Conservation (phyloP, 176 grass and related monocot species). For the Aegilops umbellulata region DNA sequence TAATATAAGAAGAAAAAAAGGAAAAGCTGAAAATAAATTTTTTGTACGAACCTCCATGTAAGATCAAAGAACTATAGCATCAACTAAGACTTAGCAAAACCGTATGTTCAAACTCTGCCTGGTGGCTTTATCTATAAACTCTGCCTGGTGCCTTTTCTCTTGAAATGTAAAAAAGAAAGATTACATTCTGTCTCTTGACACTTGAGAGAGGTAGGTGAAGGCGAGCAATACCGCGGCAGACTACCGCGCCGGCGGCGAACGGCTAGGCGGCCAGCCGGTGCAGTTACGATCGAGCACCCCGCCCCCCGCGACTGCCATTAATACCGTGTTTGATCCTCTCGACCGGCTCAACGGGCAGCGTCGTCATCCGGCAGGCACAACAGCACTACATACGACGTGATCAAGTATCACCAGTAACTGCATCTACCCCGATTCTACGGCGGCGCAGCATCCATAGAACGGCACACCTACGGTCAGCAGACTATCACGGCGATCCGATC, state of each 20-base stretch:
- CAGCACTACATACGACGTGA: neutral
- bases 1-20: no score
- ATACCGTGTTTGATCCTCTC: slow-evolving; percentile 29
- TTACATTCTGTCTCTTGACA: no score
- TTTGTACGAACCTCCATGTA: no score
- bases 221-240: no score
- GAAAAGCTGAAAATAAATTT: no score
- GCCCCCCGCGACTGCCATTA: slow-evolving; percentile 39
- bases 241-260: neutral
- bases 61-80: no score
- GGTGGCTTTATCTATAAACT: no score
- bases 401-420: neutral
- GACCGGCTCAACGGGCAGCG: neutral
- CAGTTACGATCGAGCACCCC: neutral
- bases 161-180: no score
- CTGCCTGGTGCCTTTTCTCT: no score
- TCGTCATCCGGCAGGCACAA: neutral
- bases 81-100: no score
- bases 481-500: neutral
- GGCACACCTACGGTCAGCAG: slow-evolving; percentile 32
- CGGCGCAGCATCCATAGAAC: slow-evolving; percentile 44
- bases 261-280: neutral
- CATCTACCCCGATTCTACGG: slow-evolving; percentile 2
- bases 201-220: no score
- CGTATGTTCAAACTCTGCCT: no score